Base-by-base conservation (phyloP, 345 rosid genomes). In the Camelina hispida region DNA sequence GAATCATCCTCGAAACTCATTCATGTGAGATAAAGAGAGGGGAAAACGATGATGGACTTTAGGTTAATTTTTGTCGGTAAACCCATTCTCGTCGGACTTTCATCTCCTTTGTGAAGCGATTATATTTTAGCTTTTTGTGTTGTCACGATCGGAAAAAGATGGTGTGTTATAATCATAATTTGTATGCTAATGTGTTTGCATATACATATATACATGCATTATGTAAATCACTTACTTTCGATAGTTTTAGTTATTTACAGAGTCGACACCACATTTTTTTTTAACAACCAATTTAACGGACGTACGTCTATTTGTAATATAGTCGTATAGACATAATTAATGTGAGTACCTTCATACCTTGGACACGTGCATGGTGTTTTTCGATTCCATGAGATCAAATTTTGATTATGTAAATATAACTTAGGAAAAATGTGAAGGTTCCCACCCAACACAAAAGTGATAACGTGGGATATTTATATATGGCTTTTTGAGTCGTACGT, bases 41-140 rank as follows among this genome's bases (percentile, higher is more conserved):
- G 58, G 46, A 10, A 10, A 68, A 52, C 52, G 28, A 30, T 53
- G 63, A 65, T 32, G 43, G 50, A 57, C 17, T 60, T 68, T 44
- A 68, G 35, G 55, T 22, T 69, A 10, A 7, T 43, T 44, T 69
- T 63, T 76, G 75, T 76, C 71, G 75, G 71, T 42, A 70, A 63
- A 46, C 43, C 75, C 65, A 1, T 62, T 76, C 43, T 62, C 59
- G 20, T 76, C 52, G 51, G 66, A 44, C 22, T 53, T 43, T 43
- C 23, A 9, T 62, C 50, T 69, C 62, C 59, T 43, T 55, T 68
- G 8, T 16, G 17, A 69, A 62, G 18, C 10, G 35, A 28, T n/a
- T n/a, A n/a, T n/a, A n/a, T n/a, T 54, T 73, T 46, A 38, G 72
- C 32, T 35, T 58, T 34, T 58, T 25, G 51, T 25, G n/a, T 25